phyloP scores from a whole-genome alignment of 768 basidiomycete genomes.

The Termitomyces sp. region DNA sequence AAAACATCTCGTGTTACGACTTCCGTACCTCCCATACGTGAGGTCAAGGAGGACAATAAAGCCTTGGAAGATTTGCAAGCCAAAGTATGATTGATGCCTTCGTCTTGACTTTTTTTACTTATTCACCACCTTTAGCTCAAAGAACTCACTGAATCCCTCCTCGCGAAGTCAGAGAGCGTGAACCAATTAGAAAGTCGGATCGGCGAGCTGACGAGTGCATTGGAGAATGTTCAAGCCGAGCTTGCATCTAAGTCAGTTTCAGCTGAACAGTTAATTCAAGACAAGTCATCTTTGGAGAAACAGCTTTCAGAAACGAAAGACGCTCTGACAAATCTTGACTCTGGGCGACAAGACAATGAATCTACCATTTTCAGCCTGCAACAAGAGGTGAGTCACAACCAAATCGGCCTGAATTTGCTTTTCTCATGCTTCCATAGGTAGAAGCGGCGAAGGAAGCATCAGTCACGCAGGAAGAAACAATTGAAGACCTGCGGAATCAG shows the following conservation, averaged over 20 bases:
- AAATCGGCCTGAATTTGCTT: neutral
- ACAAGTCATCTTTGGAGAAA: conserved; percentile 41
- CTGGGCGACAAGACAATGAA: conserved; percentile 24
- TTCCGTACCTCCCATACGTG: conserved; percentile 73
- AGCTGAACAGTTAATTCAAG: conserved; percentile 41
- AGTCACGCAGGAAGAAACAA: conserved; percentile 35
- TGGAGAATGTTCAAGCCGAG: conserved; percentile 41
- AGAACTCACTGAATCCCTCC: conserved; percentile 47
- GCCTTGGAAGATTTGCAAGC: conserved; percentile 50
- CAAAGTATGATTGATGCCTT: conserved; percentile 39
- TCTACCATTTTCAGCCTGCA: conserved; percentile 34
- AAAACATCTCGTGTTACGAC: conserved; percentile 41
- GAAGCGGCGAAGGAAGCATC: conserved; percentile 37
- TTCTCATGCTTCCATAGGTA: conserved; percentile 34
- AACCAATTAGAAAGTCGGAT: conserved; percentile 49
- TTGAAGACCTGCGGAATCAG: conserved; percentile 44
- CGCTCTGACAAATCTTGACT: conserved; percentile 30
- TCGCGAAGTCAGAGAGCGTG: conserved; percentile 44
- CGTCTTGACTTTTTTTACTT: neutral
- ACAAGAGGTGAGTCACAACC: conserved; percentile 41
- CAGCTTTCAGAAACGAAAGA: conserved; percentile 39
- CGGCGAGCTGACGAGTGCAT: conserved; percentile 39
- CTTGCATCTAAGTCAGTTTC: conserved; percentile 37
- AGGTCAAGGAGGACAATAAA: conserved; percentile 59
- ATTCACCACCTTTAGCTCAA: conserved; percentile 40